Base-by-base conservation (phyloP, 345 rosid species). In the Cardamine chenopodiifolia region DNA sequence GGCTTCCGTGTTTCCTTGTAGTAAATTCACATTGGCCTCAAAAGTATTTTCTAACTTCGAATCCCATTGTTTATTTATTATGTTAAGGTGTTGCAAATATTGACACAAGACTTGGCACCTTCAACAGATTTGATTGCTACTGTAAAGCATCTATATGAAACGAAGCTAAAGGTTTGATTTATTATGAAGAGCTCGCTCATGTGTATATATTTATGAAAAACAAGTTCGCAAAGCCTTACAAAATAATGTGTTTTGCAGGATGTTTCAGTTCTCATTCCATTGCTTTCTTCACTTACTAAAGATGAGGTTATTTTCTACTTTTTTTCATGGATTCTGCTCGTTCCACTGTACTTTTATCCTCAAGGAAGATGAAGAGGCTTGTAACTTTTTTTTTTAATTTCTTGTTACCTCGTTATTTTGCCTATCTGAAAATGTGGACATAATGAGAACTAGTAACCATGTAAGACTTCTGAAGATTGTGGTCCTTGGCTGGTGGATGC, bases 71-170 rank as follows among this genome's bases (percentile, higher is more conserved):
- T 66, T 55, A 42, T 71, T 65, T 81, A 66, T 47, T 59, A 47
- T 83, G 69, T 59, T 65, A 29, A 95, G 99, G 97, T 95, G 85
- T 82, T 95, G 79, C 97, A 95, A 89, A 83, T 87, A 80, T 83
- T 95, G 86, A 90, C 97, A 58, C 93, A 90, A 75, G 97, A 88
- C 74, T 74, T 87, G 66, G 83, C 83, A 28, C 93, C 98, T 64
- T 86, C 98, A 57, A 66, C 75, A 40, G 86, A 89, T 73, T 83
- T 95, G 78, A 89, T 95, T 62, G 84, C 91, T 25, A 85, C 99
- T 17, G 97, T 95, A 66, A 94, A 95, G 73, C 93, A 86, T 80
- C 76, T 95, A 80, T 95, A 88, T 80, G 97, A 92, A 85, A 91
- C 95, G 31, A 92, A 95, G 83, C 80, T 95, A 72, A 87, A 95